Percentiles rank a stretch among this genome's conserved stretches.
Conservation (phyloP, 2,329 filamentous ascomycete species). For the Calonectria leucothoes region DNA sequence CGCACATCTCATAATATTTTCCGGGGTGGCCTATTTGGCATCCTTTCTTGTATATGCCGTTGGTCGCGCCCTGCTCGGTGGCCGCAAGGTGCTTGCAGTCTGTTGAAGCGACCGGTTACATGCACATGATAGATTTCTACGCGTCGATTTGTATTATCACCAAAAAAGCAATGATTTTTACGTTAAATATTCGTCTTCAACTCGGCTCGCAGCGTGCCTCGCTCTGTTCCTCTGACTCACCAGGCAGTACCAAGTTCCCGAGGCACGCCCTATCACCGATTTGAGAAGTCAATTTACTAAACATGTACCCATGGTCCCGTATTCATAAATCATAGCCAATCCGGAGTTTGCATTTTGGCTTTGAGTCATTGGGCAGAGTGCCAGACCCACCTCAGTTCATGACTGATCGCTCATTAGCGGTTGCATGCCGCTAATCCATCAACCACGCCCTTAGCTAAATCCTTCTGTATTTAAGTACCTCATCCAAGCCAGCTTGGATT, state of each 20-base stretch:
- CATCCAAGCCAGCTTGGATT: neutral
- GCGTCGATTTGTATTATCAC: neutral
- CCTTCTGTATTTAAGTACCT: neutral
- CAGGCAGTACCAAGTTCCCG: neutral
- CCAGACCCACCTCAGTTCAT: neutral
- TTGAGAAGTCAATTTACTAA: neutral
- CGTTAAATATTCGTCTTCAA: neutral
- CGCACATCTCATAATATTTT: constrained; percentile 19
- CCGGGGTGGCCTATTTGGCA: constrained; percentile 11
- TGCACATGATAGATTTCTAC: neutral
- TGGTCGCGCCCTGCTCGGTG: neutral
- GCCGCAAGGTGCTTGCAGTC: neutral
- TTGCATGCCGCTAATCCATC: neutral
- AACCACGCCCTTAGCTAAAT: neutral
- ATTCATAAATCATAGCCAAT: neutral
- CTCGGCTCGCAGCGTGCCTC: neutral
- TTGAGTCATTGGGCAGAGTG: neutral
- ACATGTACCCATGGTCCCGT: neutral
- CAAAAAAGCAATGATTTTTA: neutral
- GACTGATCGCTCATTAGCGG: neutral
- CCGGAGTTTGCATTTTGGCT: neutral
- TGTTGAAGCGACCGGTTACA: neutral
- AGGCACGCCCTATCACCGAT: neutral
- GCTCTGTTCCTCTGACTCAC: too few relatives aligned
- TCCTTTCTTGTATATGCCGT: constrained; percentile 9